Evolutionary conservation across 2,329 filamentous ascomycete species (phyloP).

Genomic region (Diatrype stigma): DNA sequence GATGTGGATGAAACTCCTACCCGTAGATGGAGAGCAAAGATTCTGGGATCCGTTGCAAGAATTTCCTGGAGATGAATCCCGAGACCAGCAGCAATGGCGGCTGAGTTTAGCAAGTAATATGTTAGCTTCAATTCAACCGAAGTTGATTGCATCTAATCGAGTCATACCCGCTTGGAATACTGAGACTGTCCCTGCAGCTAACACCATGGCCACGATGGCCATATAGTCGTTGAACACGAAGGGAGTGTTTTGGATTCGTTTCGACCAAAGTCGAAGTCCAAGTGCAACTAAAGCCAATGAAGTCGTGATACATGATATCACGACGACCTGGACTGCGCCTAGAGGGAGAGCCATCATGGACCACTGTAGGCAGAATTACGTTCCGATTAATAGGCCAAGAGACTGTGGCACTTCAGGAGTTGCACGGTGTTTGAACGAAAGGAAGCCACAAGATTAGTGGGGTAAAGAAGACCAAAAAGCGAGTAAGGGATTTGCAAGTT

Average conservation of each 20-base stretch:
- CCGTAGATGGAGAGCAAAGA: neutral
- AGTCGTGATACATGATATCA: constrained; percentile 2
- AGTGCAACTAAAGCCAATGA: constrained; percentile 4
- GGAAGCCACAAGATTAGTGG: too few relatives aligned
- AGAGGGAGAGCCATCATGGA: constrained; percentile 2
- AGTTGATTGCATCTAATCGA: neutral
- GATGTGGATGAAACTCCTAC: neutral
- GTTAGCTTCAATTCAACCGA: neutral
- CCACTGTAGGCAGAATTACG: too few relatives aligned
- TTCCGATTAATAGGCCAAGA: too few relatives aligned
- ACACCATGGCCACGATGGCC: constrained; percentile 5
- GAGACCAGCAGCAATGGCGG: neutral
- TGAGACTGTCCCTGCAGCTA: neutral
- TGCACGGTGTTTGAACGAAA: too few relatives aligned
- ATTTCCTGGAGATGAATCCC: neutral
- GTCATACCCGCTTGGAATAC: neutral
- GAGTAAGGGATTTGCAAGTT: too few relatives aligned
- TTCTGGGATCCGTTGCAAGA: neutral
- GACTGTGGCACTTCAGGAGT: too few relatives aligned
- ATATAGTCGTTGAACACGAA: constrained; percentile 15
- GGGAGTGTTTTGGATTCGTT: neutral
- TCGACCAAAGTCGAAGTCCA: constrained; percentile 10
- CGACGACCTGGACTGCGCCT: neutral
- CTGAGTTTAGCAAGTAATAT: too few relatives aligned
- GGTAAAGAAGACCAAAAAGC: too few relatives aligned